Conservation (phyloP, 257 asterid genomes). For the Solanum ossicruentum region DNA sequence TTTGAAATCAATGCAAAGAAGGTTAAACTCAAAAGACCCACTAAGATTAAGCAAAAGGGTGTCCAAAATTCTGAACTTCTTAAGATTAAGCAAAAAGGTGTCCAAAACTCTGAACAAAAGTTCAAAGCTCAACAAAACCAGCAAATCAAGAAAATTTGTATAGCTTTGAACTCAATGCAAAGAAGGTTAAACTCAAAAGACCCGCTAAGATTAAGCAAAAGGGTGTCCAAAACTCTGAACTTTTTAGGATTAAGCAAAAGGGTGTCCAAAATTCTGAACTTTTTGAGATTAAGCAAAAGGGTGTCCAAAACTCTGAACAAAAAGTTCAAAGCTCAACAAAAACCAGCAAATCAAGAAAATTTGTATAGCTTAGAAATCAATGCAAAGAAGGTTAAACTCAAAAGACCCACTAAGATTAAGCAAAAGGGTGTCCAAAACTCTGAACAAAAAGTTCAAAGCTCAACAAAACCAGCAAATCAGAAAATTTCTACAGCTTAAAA, state of each 20-base stretch:
- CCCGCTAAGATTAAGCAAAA: not conserved
- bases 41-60: not conserved
- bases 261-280: not conserved
- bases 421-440: not conserved
- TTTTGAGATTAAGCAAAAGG: not conserved
- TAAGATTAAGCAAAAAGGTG: not conserved
- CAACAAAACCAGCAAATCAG: not conserved
- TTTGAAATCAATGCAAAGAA: not conserved
- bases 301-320: not conserved
- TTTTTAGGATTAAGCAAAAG: not conserved
- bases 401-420: not conserved
- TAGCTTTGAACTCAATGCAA: not conserved
- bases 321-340: not conserved
- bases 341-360: not conserved
- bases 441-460: not conserved
- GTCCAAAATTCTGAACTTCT: not conserved
- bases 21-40: not conserved
- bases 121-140: not conserved
- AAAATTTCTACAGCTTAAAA: not conserved
- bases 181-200: not conserved
- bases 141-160: not conserved
- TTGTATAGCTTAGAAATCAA: not conserved
- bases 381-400: not conserved
- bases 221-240: not conserved
- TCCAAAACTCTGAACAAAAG: not conserved